Evolutionary conservation across 352 stramenopile species (phyloP).

Genomic region (Elongisporangium anandrum): DNA sequence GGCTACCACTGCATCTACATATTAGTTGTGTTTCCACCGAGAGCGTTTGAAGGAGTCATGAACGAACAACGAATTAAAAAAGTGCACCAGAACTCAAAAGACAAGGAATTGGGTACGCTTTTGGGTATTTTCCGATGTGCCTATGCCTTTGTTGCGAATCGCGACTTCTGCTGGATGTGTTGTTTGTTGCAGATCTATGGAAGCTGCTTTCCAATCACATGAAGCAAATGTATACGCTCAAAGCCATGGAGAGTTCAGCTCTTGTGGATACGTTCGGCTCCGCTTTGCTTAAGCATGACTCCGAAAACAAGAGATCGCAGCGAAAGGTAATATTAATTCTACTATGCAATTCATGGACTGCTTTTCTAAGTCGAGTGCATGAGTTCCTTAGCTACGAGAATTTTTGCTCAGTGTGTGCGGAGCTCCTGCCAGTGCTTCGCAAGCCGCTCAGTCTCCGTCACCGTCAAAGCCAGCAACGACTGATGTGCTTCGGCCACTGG

Average conservation of each 20-base stretch:
- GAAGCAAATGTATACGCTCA: constrained; percentile 46
- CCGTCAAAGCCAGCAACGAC: constrained; percentile 14
- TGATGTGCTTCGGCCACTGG: constrained; percentile 9
- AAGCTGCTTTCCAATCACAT: constrained; percentile 53
- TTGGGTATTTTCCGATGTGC: too few relatives aligned
- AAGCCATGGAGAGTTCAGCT: constrained; percentile 25
- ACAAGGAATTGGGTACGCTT: constrained; percentile 52
- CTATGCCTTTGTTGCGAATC: too few relatives aligned
- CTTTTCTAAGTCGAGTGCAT: not conserved
- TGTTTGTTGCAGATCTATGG: constrained; percentile 58
- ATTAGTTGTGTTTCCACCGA: constrained; percentile 61
- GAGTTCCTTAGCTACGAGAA: constrained; percentile 46
- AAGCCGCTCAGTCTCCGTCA: constrained; percentile 10
- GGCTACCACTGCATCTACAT: not conserved
- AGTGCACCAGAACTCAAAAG: constrained; percentile 63
- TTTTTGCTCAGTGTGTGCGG: constrained; percentile 47
- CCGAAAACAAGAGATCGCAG: constrained; percentile 51
- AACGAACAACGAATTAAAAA: constrained; percentile 77
- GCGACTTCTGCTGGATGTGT: too few relatives aligned
- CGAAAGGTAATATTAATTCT: constrained; percentile 48
- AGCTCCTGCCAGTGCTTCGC: constrained; percentile 15
- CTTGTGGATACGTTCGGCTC: constrained; percentile 44
- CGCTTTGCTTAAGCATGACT: constrained; percentile 54
- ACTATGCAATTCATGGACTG: not conserved
- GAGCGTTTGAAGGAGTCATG: constrained; percentile 81